These are phyloP conservation scores for Colletotrichum plurivorum DNA, from an alignment of 2,329 filamentous ascomycete species.

Conservation along the genomic window DNA sequence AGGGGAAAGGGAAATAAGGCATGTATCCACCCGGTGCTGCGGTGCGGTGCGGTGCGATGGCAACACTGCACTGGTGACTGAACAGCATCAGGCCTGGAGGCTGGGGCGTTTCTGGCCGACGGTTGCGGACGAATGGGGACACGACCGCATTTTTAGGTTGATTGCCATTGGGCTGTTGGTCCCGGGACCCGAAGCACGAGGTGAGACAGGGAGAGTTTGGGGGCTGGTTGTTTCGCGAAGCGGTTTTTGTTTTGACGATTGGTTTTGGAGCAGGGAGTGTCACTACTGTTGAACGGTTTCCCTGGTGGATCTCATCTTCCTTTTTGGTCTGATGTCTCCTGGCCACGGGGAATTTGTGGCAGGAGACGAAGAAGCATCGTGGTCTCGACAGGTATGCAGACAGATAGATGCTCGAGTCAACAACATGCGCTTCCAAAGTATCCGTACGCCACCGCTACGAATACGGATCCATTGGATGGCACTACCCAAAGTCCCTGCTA, in stretches of 20 bases:
- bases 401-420: neutral
- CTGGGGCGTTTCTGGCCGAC: neutral
- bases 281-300: neutral
- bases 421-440: neutral
- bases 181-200: constrained; percentile 21
- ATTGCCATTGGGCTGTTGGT: constrained; percentile 1
- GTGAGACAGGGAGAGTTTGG: constrained; percentile 37
- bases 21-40: constrained; percentile 4
- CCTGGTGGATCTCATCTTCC: too few relatives aligned
- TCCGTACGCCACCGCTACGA: neutral
- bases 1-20: neutral
- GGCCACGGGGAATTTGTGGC: too few relatives aligned
- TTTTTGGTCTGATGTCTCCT: too few relatives aligned
- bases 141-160: neutral
- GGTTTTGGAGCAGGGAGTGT: neutral
- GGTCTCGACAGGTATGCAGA: too few relatives aligned
- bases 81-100: neutral
- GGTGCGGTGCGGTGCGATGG: too few relatives aligned
- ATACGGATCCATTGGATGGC: constrained; percentile 1
- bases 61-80: too few relatives aligned
- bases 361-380: too few relatives aligned
- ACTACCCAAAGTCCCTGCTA: neutral
- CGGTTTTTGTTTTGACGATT: constrained; percentile 17
- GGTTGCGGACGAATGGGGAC: constrained; percentile 9
- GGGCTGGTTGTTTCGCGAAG: constrained; percentile 13